Evolutionary conservation across 257 asterid species (phyloP).

Genomic region (Eustoma russellianum): DNA sequence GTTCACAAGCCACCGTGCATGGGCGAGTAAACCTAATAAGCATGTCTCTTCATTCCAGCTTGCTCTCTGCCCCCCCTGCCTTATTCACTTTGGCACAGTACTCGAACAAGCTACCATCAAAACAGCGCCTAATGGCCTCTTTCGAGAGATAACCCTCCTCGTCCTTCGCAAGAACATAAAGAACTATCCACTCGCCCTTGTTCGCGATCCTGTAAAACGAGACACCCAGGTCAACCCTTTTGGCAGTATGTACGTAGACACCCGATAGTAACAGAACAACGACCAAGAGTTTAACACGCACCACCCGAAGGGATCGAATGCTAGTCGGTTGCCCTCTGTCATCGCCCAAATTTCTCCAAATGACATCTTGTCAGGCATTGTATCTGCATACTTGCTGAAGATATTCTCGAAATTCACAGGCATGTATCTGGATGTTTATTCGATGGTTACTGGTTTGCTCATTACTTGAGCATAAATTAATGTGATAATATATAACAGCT

Average conservation of each 20-base stretch:
- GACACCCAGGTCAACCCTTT: no score
- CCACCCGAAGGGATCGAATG: conserved; percentile 43
- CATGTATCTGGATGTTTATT: conserved; percentile 27
- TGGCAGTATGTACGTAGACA: not conserved
- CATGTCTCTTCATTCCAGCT: conserved; percentile 11
- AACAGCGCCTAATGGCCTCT: conserved; percentile 76
- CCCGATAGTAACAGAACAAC: not conserved
- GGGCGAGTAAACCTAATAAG: no score
- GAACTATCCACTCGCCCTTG: conserved; percentile 58
- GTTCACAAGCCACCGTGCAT: no score
- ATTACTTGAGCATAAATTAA: no score
- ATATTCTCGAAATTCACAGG: conserved; percentile 69
- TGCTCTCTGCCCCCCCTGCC: conserved; percentile 19
- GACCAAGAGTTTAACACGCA: not conserved
- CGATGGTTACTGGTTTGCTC: no score
- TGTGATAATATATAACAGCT: no score
- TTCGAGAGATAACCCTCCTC: conserved; percentile 67
- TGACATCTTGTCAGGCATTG: conserved; percentile 65
- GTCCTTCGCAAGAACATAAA: conserved; percentile 64
- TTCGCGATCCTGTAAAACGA: conserved; percentile 34
- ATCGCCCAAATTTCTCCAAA: conserved; percentile 60
- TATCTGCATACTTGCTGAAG: conserved; percentile 56
- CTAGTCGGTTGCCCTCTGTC: conserved; percentile 54
- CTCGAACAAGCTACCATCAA: conserved; percentile 78
- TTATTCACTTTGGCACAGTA: conserved; percentile 57